Conservation (phyloP, 345 rosid genomes). For the Eucalyptus tenuipes region DNA sequence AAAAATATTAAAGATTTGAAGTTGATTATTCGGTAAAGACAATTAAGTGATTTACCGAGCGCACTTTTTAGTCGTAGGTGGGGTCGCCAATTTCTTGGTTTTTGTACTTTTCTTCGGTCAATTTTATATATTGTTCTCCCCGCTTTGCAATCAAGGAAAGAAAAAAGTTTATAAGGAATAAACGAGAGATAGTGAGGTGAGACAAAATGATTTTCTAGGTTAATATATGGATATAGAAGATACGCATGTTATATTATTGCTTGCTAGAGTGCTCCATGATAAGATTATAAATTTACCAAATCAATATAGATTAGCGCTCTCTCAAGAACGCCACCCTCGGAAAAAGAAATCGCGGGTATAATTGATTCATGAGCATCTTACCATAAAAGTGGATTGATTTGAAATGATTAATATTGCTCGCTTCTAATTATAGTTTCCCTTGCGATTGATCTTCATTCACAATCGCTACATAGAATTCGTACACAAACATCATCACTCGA, state of each 20-base stretch:
- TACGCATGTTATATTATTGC: background rate
- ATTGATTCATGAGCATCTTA: background rate
- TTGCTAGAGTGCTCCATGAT: background rate
- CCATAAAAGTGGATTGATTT: background rate
- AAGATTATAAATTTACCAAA: background rate
- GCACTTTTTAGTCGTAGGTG: background rate
- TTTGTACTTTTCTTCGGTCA: background rate
- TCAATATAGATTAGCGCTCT: background rate
- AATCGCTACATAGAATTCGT: background rate
- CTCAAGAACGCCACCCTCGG: rapidly evolving
- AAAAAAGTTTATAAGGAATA: background rate
- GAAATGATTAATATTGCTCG: background rate
- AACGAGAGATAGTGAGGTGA: background rate
- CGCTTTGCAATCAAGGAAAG: background rate
- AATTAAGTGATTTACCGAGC: background rate
- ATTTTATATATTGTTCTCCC: background rate
- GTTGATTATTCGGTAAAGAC: background rate
- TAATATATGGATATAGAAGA: background rate
- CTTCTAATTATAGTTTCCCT: background rate
- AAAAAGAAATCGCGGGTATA: background rate
- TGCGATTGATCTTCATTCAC: background rate
- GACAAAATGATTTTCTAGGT: background rate
- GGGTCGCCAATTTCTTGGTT: background rate
- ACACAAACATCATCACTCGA: too few species aligned
- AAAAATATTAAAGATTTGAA: background rate